Conservation (phyloP, 208 protist genomes). For the Balamuthia mandrillaris region DNA sequence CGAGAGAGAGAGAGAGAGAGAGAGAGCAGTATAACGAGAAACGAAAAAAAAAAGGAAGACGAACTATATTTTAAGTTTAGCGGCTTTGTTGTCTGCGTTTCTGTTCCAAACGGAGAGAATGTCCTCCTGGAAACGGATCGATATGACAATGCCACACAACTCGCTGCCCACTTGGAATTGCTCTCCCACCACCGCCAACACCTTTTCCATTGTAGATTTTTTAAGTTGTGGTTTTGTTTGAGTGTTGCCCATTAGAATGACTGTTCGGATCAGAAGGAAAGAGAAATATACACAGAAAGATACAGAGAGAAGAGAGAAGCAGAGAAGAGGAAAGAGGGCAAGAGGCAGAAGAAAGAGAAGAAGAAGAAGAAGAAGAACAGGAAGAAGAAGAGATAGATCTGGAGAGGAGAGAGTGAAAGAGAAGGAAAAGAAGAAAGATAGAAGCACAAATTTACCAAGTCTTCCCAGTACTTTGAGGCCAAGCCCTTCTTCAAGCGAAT, state of each 20-base stretch:
- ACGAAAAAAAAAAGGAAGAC: neutral
- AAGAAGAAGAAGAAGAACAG: neutral
- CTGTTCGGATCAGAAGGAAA: neutral
- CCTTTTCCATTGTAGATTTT: no score
- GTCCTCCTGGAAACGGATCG: conserved; percentile 56
- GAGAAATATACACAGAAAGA: neutral
- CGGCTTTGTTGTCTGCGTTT: conserved; percentile 41
- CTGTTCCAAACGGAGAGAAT: conserved; percentile 66
- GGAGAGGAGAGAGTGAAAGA: no score
- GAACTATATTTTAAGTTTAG: conserved; percentile 33
- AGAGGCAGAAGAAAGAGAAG: neutral
- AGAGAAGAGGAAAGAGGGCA: neutral
- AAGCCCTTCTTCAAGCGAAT: conserved; percentile 67
- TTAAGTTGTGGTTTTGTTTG: no score
- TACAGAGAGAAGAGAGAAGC: neutral
- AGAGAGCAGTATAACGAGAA: neutral
- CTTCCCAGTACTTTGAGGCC: conserved; percentile 69
- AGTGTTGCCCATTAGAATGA: no score
- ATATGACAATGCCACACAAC: conserved; percentile 62
- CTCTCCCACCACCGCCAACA: conserved; percentile 71
- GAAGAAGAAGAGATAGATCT: neutral
- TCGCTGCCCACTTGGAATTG: conserved; percentile 68
- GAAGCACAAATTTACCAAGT: conserved; percentile 48
- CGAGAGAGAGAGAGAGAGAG: neutral
- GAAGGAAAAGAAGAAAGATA: neutral